A percentile compares a stretch with the other conserved stretches of the same genome.
phyloP scores from a whole-genome alignment of 805 yeast species.

The Ogataea degrootiae region DNA sequence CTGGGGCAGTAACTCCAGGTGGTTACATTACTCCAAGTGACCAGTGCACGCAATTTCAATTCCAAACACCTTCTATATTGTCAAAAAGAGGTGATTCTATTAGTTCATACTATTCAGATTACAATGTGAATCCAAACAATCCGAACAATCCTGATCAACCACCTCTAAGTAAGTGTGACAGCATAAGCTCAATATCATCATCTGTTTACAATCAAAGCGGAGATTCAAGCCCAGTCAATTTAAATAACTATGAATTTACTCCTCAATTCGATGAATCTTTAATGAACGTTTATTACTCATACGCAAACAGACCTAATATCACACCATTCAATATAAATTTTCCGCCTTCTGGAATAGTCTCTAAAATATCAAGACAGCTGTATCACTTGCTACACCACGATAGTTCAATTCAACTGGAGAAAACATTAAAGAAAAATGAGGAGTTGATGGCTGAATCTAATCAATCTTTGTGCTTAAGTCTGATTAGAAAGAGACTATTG shows the following conservation, averaged over 20 bases:
- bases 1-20: constrained; percentile 10
- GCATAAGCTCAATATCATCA: constrained; percentile 20
- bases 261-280: constrained; percentile 41
- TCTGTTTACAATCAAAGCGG: constrained; percentile 13
- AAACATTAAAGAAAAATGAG: constrained; percentile 18
- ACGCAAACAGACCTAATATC: constrained; percentile 51
- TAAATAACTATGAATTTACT: constrained; percentile 28
- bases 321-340: constrained; percentile 64
- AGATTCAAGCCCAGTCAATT: constrained; percentile 16
- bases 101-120: constrained; percentile 16
- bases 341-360: constrained; percentile 66
- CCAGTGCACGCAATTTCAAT: constrained; percentile 16
- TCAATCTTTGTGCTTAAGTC: constrained; percentile 22
- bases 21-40: constrained; percentile 23
- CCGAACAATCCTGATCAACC: constrained; percentile 1
- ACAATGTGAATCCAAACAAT: constrained; percentile 2
- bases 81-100: constrained; percentile 16
- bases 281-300: constrained; percentile 41
- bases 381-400: constrained; percentile 25
- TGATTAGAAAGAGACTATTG: constrained; percentile 30
- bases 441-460: constrained; percentile 25
- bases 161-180: constrained; percentile 16
- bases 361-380: constrained; percentile 54
- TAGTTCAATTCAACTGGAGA: constrained; percentile 22
- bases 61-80: constrained; percentile 19